Base-by-base conservation (phyloP, 352 stramenopile species). In the Phytophthora meadii region DNA sequence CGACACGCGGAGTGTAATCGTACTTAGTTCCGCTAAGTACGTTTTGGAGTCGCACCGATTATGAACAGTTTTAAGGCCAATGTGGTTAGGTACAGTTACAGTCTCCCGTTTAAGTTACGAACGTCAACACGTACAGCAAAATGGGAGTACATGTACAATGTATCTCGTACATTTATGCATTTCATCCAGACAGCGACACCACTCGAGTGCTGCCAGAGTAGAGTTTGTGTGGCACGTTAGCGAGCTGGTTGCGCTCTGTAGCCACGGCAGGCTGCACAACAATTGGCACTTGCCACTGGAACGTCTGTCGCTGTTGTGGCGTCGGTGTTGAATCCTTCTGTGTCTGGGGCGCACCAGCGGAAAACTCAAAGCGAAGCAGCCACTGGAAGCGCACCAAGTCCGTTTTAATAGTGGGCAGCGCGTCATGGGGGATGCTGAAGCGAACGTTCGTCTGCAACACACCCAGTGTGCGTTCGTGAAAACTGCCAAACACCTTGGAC, bases 321-420 rank as follows among this genome's bases (percentile, higher is more conserved):
- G 28, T 28, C 10, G 44, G n/a, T n/a, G 22, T 19, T 4, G 34
- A 11, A n/a, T 17, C 25, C n/a, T 28, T 37, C 34, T 34, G 22
- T 36, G 24, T 14, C 1, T 45, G 34, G 1, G 62, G 28, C 9
- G 69, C 68, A 22, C 61, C 67, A 1, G 76, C 71, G 1, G 74
- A 82, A 51, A 90, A 90, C 61, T 88, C 82, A 19, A 90, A 90
- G n/a, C 65, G 66, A 14, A 90, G 59, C 34, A 82, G 54, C 74
- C 80, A 90, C 55, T 85, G 67, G 61, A 89, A 84, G 52, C 69
- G 70, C 44, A 90, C 77, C n/a, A 90, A 48, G 50, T 89, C 79
- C 25, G 79, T 89, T 12, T 62, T 61, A 54, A 90, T 88, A 9
- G 70, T 85, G 24, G 79, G 73, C 42, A 84, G 52, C n/a, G 79